Conservation (phyloP, 768 basidiomycete genomes). For the Leccinum rimulosum region DNA sequence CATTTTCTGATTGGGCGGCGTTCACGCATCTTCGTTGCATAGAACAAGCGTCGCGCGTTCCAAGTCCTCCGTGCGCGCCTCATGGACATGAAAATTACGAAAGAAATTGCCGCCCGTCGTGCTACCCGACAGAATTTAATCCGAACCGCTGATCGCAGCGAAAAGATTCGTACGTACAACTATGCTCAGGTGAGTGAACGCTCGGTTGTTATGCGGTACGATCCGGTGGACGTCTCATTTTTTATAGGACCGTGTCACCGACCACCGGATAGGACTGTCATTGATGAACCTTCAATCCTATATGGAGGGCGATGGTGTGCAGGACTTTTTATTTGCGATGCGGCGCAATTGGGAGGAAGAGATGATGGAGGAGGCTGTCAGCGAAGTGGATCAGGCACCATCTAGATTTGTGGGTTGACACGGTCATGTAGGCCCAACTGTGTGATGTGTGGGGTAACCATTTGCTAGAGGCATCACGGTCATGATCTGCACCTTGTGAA, state of each 20-base stretch:
- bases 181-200: slow-evolving; percentile 64
- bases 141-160: slow-evolving; percentile 79
- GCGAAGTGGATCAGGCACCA: slow-evolving; percentile 12
- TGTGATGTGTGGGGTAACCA: not conserved
- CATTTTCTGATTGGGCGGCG: not conserved
- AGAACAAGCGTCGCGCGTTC: slow-evolving; percentile 95
- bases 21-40: not conserved
- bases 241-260: slow-evolving; percentile 82
- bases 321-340: slow-evolving; percentile 56
- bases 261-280: slow-evolving; percentile 83
- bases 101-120: slow-evolving; percentile 69
- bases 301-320: slow-evolving; percentile 64
- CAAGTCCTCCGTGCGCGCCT: slow-evolving; percentile 84
- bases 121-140: slow-evolving; percentile 72
- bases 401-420: not conserved
- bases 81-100: slow-evolving; percentile 72
- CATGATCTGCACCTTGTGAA: not conserved
- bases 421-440: not conserved
- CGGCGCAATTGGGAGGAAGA: slow-evolving; percentile 54
- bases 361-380: slow-evolving; percentile 52
- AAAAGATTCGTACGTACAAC: slow-evolving; percentile 96
- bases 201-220: not conserved
- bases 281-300: slow-evolving; percentile 63
- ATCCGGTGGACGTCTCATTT: not conserved
- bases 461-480: too few species aligned